Conservation (phyloP, 139 green algal genomes). For the Spirogloea muscicola region DNA sequence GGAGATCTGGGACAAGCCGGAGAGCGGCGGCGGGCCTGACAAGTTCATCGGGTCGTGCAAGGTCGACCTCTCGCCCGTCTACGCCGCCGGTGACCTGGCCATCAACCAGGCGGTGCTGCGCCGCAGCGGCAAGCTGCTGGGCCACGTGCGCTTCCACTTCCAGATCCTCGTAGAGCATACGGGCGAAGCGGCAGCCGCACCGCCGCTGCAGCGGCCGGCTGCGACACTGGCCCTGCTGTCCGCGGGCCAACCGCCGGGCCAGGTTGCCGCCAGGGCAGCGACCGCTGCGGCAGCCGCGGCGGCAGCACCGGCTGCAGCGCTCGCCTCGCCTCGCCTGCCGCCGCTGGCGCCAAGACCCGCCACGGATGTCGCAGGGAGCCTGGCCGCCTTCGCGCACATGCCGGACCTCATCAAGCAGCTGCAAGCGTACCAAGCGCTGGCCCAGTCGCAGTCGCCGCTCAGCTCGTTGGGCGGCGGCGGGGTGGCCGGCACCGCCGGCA, state of each 20-base stretch:
- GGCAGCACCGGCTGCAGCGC: neutral
- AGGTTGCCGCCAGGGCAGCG: neutral
- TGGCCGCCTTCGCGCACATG: neutral
- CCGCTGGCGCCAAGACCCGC: too few species aligned
- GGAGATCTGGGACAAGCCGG: constrained; percentile 20
- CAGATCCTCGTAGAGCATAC: constrained; percentile 17
- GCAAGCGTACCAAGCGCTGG: too few species aligned
- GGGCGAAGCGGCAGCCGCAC: too few species aligned
- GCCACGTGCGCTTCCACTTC: constrained; percentile 29
- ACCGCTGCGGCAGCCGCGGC: neutral
- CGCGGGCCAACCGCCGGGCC: neutral
- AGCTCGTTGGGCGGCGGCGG: neutral
- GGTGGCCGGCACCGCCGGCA: neutral
- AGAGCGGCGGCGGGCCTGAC: neutral
- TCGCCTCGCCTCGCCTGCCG: neutral
- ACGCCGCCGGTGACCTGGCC: neutral
- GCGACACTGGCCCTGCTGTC: neutral
- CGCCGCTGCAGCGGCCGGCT: too few species aligned
- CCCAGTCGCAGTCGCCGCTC: neutral
- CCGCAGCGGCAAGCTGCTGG: constrained; percentile 17
- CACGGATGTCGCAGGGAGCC: neutral
- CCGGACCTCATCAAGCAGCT: neutral
- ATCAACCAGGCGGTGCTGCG: constrained; percentile 18
- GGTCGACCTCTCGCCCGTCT: constrained; percentile 5
- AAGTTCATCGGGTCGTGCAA: constrained; percentile 20